These are phyloP conservation scores for Boletus pseudo-olivaceus DNA, from an alignment of 768 basidiomycete species.

Conservation along the genomic window DNA sequence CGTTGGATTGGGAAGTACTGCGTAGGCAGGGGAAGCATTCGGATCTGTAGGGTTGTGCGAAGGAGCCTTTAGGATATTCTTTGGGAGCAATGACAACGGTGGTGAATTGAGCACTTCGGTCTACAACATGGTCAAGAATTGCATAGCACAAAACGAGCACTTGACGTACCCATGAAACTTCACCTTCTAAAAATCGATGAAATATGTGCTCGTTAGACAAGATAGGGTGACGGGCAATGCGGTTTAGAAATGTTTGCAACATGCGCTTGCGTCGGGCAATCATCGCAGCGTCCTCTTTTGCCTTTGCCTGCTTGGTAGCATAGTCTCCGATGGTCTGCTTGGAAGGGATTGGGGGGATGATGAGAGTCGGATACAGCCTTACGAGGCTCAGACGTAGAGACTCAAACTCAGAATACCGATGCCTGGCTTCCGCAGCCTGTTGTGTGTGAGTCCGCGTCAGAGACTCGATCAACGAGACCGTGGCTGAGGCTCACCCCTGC, in stretches of 20 bases:
- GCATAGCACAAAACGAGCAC: neutral
- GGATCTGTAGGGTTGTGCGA: slow-evolving; percentile 91
- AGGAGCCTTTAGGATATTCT: slow-evolving; percentile 93
- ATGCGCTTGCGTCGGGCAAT: slow-evolving; percentile 91
- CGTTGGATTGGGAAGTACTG: slow-evolving; percentile 85
- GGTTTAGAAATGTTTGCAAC: slow-evolving; percentile 92
- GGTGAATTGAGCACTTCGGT: slow-evolving; percentile 91
- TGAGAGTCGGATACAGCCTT: slow-evolving; percentile 91
- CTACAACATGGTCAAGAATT: slow-evolving; percentile 37
- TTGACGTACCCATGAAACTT: slow-evolving; percentile 85
- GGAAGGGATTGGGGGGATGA: slow-evolving; percentile 96
- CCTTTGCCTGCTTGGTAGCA: slow-evolving; percentile 94
- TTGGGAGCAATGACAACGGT: slow-evolving; percentile 86
- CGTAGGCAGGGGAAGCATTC: slow-evolving; percentile 67
- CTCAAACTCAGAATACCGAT: slow-evolving; percentile 98
- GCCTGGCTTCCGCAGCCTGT: slow-evolving; percentile 77
- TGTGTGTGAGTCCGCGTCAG: slow-evolving; percentile 10
- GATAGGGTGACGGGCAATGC: slow-evolving; percentile 88
- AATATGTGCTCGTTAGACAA: slow-evolving; percentile 95
- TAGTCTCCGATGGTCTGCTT: slow-evolving; percentile 96
- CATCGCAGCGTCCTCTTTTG: slow-evolving; percentile 91
- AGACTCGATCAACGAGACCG: neutral
- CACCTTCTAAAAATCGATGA: slow-evolving; percentile 92
- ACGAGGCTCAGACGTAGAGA: slow-evolving; percentile 79
- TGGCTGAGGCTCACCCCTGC: slow-evolving; percentile 61